Evolutionary conservation across 2,329 filamentous ascomycete genomes (phyloP).

Genomic region (Arthroderma uncinatum): DNA sequence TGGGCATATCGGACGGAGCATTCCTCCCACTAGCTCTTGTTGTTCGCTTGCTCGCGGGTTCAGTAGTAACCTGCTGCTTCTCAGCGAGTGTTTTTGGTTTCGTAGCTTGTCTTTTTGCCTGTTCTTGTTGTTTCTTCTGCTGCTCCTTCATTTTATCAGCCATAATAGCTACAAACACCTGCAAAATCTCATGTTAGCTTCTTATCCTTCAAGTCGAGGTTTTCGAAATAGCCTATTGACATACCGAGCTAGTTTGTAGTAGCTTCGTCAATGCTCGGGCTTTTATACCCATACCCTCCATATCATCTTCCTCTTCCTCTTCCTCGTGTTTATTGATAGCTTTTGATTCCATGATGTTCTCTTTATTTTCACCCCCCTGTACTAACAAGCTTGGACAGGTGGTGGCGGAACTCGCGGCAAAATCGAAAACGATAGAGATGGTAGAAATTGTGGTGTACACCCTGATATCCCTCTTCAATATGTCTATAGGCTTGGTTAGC

Average conservation of each 20-base stretch:
- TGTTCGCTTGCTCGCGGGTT: slow-evolving; percentile 19
- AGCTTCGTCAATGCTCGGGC: slow-evolving; percentile 37
- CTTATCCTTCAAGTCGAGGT: no score
- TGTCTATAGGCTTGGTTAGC: no score
- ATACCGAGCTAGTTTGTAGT: slow-evolving; percentile 36
- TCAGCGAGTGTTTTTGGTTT: slow-evolving; percentile 23
- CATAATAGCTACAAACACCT: slow-evolving; percentile 41
- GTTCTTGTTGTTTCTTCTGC: slow-evolving; percentile 35
- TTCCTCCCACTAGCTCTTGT: slow-evolving; percentile 26
- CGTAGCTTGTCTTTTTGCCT: slow-evolving; percentile 29
- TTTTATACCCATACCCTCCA: slow-evolving; percentile 35
- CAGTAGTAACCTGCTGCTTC: slow-evolving; percentile 15
- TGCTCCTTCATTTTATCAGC: slow-evolving; percentile 39
- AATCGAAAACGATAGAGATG: not conserved
- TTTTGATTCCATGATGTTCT: not conserved
- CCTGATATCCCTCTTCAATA: no score
- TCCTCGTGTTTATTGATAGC: slow-evolving; percentile 11
- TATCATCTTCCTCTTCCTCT: slow-evolving; percentile 19
- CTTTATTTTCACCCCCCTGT: not conserved
- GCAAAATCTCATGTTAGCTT: not conserved
- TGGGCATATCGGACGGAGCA: slow-evolving; percentile 14
- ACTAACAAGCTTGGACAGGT: not conserved
- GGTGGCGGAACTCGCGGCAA: not conserved
- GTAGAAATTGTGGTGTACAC: no score
- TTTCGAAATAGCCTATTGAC: slow-evolving; percentile 8